These are phyloP conservation scores for Mycena latifolia DNA, from an alignment of 768 basidiomycete species.

Conservation along the genomic window DNA sequence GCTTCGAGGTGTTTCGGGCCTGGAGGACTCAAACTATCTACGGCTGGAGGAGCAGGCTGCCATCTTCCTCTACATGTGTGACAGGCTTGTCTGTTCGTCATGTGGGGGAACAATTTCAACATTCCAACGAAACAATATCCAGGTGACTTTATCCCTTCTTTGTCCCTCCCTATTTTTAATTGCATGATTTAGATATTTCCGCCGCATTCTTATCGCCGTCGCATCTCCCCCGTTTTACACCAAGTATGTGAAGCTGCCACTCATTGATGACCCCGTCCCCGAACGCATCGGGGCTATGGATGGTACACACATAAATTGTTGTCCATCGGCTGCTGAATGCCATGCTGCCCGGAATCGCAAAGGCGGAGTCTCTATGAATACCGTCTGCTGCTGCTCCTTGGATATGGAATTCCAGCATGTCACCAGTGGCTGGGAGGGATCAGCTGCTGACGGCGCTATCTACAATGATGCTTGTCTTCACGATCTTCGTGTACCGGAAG, in stretches of 20 bases:
- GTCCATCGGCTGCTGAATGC: conserved; percentile 32
- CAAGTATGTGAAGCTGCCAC: conserved; percentile 11
- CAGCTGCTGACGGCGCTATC: no score
- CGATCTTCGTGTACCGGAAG: no score
- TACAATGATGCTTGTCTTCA: no score
- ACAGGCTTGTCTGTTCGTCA: conserved; percentile 37
- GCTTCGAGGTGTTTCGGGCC: conserved; percentile 13
- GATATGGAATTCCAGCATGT: conserved; percentile 40
- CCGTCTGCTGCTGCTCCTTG: conserved; percentile 40
- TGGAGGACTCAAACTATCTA: conserved; percentile 22
- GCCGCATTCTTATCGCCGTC: conserved; percentile 1
- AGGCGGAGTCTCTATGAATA: conserved; percentile 43
- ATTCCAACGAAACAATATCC: no score
- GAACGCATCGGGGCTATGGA: conserved; percentile 47
- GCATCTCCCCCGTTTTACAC: background rate
- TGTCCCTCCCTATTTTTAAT: background rate
- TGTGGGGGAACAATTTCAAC: conserved; percentile 41
- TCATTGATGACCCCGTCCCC: conserved; percentile 33
- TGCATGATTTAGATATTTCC: background rate
- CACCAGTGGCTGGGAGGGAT: conserved; percentile 42
- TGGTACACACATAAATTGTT: conserved; percentile 47
- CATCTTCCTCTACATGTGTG: conserved; percentile 37
- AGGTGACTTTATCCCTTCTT: conserved; percentile 33
- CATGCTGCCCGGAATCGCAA: conserved; percentile 38
- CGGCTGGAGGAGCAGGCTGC: conserved; percentile 35